Evolutionary conservation across 768 basidiomycete species (phyloP).

Genomic region (Tremella mesenterica): DNA sequence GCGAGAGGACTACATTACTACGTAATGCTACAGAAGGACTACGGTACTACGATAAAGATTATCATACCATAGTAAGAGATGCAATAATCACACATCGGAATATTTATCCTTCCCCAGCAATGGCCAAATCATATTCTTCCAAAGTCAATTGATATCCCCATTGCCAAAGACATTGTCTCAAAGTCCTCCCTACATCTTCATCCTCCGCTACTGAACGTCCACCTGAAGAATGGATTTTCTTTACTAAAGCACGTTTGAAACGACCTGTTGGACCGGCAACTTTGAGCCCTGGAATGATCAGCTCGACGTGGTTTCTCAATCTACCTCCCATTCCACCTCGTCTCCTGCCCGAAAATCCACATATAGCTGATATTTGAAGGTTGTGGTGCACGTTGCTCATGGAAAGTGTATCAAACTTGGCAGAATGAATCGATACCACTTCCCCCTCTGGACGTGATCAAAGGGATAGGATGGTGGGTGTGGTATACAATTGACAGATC

Average conservation of each 20-base stretch:
- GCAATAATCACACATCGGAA: no score
- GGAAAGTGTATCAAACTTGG: no score
- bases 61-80: no score
- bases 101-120: constrained; percentile 14
- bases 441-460: no score
- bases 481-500: no score
- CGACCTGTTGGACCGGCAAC: constrained; percentile 40
- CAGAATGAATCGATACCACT: no score
- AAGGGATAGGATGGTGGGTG: no score
- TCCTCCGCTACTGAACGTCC: constrained; percentile 21
- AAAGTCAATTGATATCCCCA: constrained; percentile 40
- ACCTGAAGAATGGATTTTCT: constrained; percentile 31
- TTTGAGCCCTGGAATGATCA: constrained; percentile 32
- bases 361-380: no score
- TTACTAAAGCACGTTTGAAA: constrained; percentile 38
- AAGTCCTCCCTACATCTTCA: constrained; percentile 34
- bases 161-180: constrained; percentile 43
- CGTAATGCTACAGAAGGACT: not conserved
- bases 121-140: constrained; percentile 28
- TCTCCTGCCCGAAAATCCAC: no score
- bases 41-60: no score
- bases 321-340: no score
- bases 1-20: not conserved
- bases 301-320: not conserved
- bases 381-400: no score